Conservation (phyloP, 495 filamentous ascomycete species). For the Pseudoneurospora amorphoporcata region DNA sequence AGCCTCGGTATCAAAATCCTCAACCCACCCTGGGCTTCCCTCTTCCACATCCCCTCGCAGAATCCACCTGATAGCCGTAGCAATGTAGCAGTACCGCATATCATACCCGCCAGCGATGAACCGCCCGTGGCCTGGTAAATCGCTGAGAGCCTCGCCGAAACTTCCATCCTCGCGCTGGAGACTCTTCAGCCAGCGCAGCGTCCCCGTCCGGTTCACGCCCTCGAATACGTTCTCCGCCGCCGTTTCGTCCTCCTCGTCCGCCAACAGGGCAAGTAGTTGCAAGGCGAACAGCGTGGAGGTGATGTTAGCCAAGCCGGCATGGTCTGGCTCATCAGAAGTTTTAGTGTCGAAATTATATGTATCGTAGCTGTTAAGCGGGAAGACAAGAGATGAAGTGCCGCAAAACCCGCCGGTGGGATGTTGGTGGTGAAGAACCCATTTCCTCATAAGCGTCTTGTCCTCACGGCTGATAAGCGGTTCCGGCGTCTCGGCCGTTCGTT, state of each 20-base stretch:
- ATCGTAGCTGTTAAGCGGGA: slow-evolving; percentile 24
- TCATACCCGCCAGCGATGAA: slow-evolving; percentile 69
- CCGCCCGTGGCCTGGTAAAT: slow-evolving; percentile 32
- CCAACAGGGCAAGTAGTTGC: slow-evolving; percentile 59
- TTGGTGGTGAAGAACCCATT: slow-evolving; percentile 56
- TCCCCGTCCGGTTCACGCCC: slow-evolving; percentile 54
- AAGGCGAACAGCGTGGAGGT: slow-evolving; percentile 85
- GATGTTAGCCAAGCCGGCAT: slow-evolving; percentile 72
- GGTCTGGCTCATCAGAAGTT: slow-evolving; percentile 22
- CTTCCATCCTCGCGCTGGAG: slow-evolving; percentile 80
- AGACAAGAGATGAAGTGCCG: slow-evolving; percentile 51
- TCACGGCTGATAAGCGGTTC: slow-evolving; percentile 24
- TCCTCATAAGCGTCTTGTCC: slow-evolving; percentile 25
- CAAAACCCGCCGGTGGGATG: slow-evolving; percentile 75
- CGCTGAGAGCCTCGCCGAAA: slow-evolving; percentile 72
- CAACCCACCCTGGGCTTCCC: slow-evolving; percentile 42
- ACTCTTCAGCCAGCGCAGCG: slow-evolving; percentile 60
- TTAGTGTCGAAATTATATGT: slow-evolving; percentile 21
- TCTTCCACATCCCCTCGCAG: slow-evolving; percentile 48
- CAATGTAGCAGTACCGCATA: slow-evolving; percentile 77
- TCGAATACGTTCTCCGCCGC: slow-evolving; percentile 22
- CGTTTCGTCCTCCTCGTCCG: slow-evolving; percentile 48
- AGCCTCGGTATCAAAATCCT: slow-evolving; percentile 65
- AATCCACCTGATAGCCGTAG: slow-evolving; percentile 71
- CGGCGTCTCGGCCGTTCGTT: slow-evolving; percentile 8